phyloP scores from a whole-genome alignment of 208 protist genomes.

The Phytomonas francai region DNA sequence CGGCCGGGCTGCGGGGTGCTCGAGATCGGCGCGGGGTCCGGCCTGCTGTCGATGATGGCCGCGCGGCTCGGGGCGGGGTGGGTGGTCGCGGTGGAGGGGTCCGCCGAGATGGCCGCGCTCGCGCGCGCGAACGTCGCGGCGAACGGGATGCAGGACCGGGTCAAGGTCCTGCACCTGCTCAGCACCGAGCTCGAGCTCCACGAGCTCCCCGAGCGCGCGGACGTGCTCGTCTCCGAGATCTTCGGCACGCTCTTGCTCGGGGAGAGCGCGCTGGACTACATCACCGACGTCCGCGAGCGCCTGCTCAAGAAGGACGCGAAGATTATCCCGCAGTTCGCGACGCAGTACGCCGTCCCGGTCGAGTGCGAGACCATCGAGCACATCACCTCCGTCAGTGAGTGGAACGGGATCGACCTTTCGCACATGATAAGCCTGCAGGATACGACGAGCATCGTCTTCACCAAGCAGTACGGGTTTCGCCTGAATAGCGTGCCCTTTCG shows the following conservation, averaged over 20 bases:
- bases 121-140: slow-evolving; percentile 62
- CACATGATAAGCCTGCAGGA: slow-evolving; percentile 86
- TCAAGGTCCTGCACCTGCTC: slow-evolving; percentile 86
- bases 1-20: slow-evolving; percentile 68
- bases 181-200: slow-evolving; percentile 64
- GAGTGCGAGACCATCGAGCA: slow-evolving; percentile 64
- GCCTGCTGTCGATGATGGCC: slow-evolving; percentile 89
- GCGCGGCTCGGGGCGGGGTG: slow-evolving; percentile 82
- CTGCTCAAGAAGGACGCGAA: slow-evolving; percentile 52
- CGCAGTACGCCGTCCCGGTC: slow-evolving; percentile 89
- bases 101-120: slow-evolving; percentile 69
- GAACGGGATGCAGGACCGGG: slow-evolving; percentile 62
- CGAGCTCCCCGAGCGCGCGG: slow-evolving; percentile 57
- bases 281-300: slow-evolving; percentile 71
- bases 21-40: slow-evolving; percentile 90
- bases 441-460: slow-evolving; percentile 86
- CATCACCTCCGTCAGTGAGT: slow-evolving; percentile 72
- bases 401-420: slow-evolving; percentile 75
- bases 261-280: slow-evolving; percentile 89
- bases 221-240: slow-evolving; percentile 89
- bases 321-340: slow-evolving; percentile 76
- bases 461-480: slow-evolving; percentile 92
- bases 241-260: slow-evolving; percentile 91
- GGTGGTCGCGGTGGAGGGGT: slow-evolving; percentile 90
- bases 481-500: slow-evolving; percentile 78